Conservation (phyloP, 495 filamentous ascomycete genomes). For the Cercophora newfieldiana region DNA sequence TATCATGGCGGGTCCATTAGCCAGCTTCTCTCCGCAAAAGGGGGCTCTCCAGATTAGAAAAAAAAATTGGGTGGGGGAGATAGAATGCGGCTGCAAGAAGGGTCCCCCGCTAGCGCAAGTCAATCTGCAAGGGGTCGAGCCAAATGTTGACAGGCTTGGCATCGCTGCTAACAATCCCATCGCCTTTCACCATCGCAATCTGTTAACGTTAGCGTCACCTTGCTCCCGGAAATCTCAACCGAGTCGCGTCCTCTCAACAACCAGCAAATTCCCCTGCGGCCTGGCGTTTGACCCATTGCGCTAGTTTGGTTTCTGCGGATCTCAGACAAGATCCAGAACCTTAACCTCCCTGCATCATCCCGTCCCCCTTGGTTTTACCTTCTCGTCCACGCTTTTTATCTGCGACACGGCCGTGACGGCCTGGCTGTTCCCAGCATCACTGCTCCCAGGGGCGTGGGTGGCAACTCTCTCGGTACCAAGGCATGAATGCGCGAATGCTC, state of each 20-base stretch:
- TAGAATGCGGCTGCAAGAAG: conserved; percentile 3
- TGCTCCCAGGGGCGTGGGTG: neutral
- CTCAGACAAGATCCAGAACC: neutral
- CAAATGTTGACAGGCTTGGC: conserved; percentile 1
- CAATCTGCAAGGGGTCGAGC: neutral
- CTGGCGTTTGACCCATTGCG: neutral
- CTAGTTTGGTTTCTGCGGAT: neutral
- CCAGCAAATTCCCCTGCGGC: neutral
- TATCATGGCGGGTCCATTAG: neutral
- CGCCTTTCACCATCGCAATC: neutral
- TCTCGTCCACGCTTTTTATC: neutral
- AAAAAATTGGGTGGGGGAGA: neutral
- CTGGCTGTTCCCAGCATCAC: neutral
- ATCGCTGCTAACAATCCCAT: neutral
- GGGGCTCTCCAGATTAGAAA: neutral
- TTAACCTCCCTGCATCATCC: neutral
- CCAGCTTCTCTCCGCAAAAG: conserved; percentile 2
- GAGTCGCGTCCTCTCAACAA: conserved; percentile 2
- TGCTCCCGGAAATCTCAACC: neutral
- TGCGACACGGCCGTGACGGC: conserved; percentile 4
- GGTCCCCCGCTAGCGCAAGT: neutral
- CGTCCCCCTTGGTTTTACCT: neutral
- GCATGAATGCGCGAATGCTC: neutral
- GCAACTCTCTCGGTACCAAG: neutral
- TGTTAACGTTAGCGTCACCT: neutral